Evolutionary conservation across 2,329 filamentous ascomycete genomes (phyloP), one percentile per base, ranked within the genome.

Genomic region (Colletotrichum truncatum): DNA sequence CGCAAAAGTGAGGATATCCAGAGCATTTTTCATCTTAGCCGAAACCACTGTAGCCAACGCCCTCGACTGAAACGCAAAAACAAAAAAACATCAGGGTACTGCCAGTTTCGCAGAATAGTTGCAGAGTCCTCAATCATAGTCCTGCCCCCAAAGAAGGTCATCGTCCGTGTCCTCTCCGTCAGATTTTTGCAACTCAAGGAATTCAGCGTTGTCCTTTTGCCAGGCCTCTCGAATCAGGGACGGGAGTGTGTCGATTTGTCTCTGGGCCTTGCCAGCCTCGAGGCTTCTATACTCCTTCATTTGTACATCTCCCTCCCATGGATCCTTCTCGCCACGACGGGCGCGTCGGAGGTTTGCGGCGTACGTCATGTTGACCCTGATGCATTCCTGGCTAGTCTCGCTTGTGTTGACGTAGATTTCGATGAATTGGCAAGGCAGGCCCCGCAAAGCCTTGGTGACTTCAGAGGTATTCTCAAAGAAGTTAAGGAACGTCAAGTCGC

Each of bases 401-500:
- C 70, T 56, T 4, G 71, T 74, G 41, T 71, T 69, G n/a, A 82
- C 73, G 3, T 78, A 63, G 55, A 84, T 63, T 7, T 67, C 67
- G 14, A 84, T 65, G 58, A 72, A 73, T 62, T 78, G 77, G 58
- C 77, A 76, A 10, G 75, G 73, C 6, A 83, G 65, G 0, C 64
- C 46, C 16, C 69, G 66, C 23, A 83, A 70, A 4, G 76, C 75
- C 1, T 67, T 16, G 12, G 76, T 66, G 11, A 81, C 73, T 14
- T 60, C 67, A 2, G 76, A 74, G 0, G 59, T 43, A 7, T 60
- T 28, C 4, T 66, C 28, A 66, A 83, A 78, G 67, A 82, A 80
- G 60, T 76, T 63, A 54, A 75, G 68, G 54, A 81, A 78, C 3
- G 77, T 78, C 34, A 80, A 75, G 9, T 67, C 26, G 1, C 59